A percentile compares a stretch with the other conserved stretches of the same genome.
Evolutionary conservation across 306 rosid species (phyloP).

Genomic region (Lotus japonicus): DNA sequence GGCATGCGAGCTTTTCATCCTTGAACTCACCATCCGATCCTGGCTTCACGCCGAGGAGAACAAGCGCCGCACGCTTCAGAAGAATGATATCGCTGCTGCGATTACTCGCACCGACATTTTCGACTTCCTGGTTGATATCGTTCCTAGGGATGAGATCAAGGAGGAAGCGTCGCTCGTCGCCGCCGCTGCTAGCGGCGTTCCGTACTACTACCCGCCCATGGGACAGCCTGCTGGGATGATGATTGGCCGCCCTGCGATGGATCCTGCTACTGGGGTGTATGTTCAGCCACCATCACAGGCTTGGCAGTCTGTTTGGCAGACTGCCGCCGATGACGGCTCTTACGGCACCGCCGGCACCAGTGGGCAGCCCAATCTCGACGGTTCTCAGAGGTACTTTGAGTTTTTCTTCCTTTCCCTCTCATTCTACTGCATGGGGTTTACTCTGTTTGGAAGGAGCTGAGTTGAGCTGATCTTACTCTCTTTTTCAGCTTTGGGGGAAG

Average conservation of each 20-base stretch:
- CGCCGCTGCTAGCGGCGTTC: slow-evolving; percentile 74
- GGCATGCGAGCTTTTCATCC: slow-evolving; percentile 99
- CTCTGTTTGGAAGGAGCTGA: not conserved
- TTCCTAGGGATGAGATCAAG: slow-evolving; percentile 92
- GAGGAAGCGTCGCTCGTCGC: slow-evolving; percentile 58
- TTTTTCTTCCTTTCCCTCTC: not conserved
- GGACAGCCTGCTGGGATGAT: slow-evolving; percentile 88
- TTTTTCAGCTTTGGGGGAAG: not conserved
- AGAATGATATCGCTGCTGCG: slow-evolving; percentile 93
- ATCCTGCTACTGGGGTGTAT: slow-evolving; percentile 65
- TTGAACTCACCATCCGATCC: slow-evolving; percentile 92
- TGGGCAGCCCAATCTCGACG: slow-evolving; percentile 71
- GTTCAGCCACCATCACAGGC: slow-evolving; percentile 96
- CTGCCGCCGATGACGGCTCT: slow-evolving; percentile 56
- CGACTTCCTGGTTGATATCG: slow-evolving; percentile 87
- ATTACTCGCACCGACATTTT: slow-evolving; percentile 86
- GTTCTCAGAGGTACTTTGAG: slow-evolving; percentile 61
- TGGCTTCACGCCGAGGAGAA: slow-evolving; percentile 99
- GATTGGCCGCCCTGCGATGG: slow-evolving; percentile 87
- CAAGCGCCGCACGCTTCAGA: slow-evolving; percentile 88
- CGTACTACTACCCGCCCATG: slow-evolving; percentile 80
- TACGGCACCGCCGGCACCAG: slow-evolving; percentile 40
- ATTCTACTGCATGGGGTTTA: not conserved
- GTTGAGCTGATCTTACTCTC: not conserved
- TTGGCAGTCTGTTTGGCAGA: slow-evolving; percentile 94